Conservation (phyloP, 495 filamentous ascomycete genomes). For the Aspergillus heteromorphus region DNA sequence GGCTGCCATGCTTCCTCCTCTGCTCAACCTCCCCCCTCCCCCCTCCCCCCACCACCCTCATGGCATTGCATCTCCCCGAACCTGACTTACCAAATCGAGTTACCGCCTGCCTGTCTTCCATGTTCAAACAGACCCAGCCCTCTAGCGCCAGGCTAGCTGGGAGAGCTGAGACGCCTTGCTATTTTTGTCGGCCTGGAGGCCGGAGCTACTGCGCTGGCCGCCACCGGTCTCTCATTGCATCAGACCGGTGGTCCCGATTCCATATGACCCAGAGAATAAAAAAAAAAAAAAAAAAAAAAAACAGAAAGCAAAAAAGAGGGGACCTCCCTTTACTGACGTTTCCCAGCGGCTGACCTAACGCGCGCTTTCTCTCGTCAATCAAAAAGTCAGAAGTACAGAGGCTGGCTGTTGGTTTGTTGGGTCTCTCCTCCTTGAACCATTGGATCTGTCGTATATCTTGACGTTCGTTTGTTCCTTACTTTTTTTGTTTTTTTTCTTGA, state of each 20-base stretch:
- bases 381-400: slow-evolving; percentile 4
- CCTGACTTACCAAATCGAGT: not conserved
- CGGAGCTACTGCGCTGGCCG: slow-evolving; percentile 2
- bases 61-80: not conserved
- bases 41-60: slow-evolving; percentile 1
- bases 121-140: slow-evolving; percentile 6
- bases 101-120: not conserved
- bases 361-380: not conserved
- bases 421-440: not conserved
- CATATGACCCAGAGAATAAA: not conserved
- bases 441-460: slow-evolving; percentile 1
- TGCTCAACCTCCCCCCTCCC: slow-evolving; percentile 6
- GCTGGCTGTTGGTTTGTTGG: not conserved
- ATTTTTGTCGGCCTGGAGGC: slow-evolving; percentile 18
- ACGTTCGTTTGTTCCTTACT: not conserved
- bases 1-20: slow-evolving; percentile 12
- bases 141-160: slow-evolving; percentile 14
- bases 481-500: slow-evolving; percentile 3
- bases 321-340: not conserved
- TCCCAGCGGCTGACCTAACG: not conserved
- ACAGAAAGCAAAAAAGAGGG: not conserved
- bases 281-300: not conserved
- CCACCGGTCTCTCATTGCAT: slow-evolving; percentile 6
- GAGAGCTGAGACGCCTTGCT: slow-evolving; percentile 7
- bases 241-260: slow-evolving; percentile 12